These are phyloP conservation scores for Podila horticola DNA, from an alignment of 192 early-diverging fungal species.

Conservation along the genomic window DNA sequence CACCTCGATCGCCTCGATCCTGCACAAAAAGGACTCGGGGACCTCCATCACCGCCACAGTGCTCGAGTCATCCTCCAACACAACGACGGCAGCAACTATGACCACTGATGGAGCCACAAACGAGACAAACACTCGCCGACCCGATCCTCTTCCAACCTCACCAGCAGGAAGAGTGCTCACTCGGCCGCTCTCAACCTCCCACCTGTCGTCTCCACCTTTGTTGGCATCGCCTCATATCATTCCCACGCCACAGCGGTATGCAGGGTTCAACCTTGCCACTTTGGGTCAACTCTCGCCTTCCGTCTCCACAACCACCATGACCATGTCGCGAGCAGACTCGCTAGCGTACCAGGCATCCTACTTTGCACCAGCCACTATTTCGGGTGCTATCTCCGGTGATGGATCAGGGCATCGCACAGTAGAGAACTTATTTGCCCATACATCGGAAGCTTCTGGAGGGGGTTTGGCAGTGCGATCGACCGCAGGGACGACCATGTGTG, in stretches of 20 bases:
- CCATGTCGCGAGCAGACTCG: constrained; percentile 37
- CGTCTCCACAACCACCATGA: constrained; percentile 14
- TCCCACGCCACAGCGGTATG: constrained; percentile 24
- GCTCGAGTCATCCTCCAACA: neutral
- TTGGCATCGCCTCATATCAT: constrained; percentile 38
- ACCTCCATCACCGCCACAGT: constrained; percentile 29
- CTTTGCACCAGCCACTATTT: neutral
- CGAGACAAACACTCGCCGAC: neutral
- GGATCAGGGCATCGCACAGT: neutral
- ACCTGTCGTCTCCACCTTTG: constrained; percentile 24
- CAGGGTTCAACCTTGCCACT: constrained; percentile 42
- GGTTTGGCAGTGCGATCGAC: neutral
- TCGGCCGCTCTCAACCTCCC: constrained; percentile 38
- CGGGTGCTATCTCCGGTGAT: neutral
- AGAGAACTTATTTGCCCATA: too few species aligned
- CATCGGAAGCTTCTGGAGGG: neutral
- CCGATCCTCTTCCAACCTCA: neutral
- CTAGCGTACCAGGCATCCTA: constrained; percentile 9
- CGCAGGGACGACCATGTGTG: constrained; percentile 19
- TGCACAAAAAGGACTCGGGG: constrained; percentile 49
- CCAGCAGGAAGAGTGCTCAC: constrained; percentile 39
- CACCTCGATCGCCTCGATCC: constrained; percentile 5
- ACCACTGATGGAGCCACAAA: neutral
- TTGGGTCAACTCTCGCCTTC: constrained; percentile 43
- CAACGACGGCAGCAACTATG: neutral